A percentile compares a stretch with the other conserved stretches of the same genome.
phyloP scores from a whole-genome alignment of 2,329 filamentous ascomycete species.

The Teratosphaeria viscida region DNA sequence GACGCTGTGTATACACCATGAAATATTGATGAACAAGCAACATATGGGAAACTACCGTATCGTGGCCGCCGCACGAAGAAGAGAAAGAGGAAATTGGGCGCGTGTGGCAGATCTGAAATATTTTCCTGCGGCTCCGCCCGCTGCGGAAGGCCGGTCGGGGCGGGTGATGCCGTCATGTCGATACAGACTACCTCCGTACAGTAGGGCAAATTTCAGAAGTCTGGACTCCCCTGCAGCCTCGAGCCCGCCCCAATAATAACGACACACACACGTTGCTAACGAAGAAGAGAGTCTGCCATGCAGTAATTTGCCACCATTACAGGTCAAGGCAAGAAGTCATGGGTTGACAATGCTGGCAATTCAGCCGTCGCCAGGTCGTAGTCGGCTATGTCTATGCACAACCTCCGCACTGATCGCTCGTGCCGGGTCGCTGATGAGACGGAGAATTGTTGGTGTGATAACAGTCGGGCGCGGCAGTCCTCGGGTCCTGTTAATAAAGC shows the following conservation, averaged over 20 bases:
- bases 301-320: too few species aligned
- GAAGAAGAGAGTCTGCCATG: too few species aligned
- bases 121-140: neutral
- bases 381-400: neutral
- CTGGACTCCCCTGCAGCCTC: too few species aligned
- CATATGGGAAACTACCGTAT: slow-evolving; percentile 23
- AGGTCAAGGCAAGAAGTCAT: neutral
- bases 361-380: neutral
- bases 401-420: slow-evolving; percentile 4
- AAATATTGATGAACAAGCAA: slow-evolving; percentile 21
- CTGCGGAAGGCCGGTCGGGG: neutral
- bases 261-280: too few species aligned
- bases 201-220: too few species aligned
- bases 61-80: slow-evolving; percentile 26
- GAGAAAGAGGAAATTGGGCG: slow-evolving; percentile 12
- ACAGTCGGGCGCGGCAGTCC: neutral
- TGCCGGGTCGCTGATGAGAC: neutral
- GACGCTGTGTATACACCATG: slow-evolving; percentile 23
- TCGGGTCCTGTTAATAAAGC: neutral
- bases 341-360: neutral
- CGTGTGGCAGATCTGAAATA: slow-evolving; percentile 1
- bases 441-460: slow-evolving; percentile 2
- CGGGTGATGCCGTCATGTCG: neutral
- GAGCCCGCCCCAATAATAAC: too few species aligned
- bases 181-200: too few species aligned